phyloP scores from a whole-genome alignment of 345 rosid genomes.

The Chamaenerion angustifolium region DNA sequence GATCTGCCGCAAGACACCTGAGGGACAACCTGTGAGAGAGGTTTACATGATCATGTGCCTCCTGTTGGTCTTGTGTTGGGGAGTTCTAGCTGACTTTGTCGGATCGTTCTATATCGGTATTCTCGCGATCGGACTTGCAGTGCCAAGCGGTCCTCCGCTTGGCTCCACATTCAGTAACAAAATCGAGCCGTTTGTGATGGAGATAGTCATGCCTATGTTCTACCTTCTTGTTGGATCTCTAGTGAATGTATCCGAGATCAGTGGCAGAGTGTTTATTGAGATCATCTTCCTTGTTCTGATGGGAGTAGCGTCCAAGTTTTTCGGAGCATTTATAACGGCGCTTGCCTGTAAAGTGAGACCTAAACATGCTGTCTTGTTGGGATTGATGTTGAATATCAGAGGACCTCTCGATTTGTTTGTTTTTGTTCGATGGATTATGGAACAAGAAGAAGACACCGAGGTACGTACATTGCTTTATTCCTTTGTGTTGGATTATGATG shows the following conservation, averaged over 20 bases:
- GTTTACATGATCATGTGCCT: background rate
- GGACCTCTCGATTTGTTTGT: constrained; percentile 12
- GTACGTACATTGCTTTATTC: background rate
- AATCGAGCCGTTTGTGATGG: background rate
- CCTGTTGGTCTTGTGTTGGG: background rate
- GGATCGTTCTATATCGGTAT: background rate
- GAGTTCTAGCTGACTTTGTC: background rate
- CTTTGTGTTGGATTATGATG: too few species aligned
- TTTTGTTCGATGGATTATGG: background rate
- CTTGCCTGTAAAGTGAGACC: constrained; percentile 2
- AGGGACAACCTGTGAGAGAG: constrained; percentile 6
- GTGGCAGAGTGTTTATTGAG: background rate
- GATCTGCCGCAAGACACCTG: constrained; percentile 10
- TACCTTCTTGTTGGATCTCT: background rate
- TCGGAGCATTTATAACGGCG: too few species aligned
- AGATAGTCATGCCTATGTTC: background rate
- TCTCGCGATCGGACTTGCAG: background rate
- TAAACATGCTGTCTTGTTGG: constrained; percentile 7
- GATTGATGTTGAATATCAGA: constrained; percentile 15
- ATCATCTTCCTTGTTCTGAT: too few species aligned
- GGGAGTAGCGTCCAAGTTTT: too few species aligned
- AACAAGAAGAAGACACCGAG: background rate
- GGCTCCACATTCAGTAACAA: background rate
- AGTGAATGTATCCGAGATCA: background rate
- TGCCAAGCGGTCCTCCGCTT: background rate